phyloP scores from a whole-genome alignment of 768 basidiomycete genomes.

The Trametes sanguinea region DNA sequence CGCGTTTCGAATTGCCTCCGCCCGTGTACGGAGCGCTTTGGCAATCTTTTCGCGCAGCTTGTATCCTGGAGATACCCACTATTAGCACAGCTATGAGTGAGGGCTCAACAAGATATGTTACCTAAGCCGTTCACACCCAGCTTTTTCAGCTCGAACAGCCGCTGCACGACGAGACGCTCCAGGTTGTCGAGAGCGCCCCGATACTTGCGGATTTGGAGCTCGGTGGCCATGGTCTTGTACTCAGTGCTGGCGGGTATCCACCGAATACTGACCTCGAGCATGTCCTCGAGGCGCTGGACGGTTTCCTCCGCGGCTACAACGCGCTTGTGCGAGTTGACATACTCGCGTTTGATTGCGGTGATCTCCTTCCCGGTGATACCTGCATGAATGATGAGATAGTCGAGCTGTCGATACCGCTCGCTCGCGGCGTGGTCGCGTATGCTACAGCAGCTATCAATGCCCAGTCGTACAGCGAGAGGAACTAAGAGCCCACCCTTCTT shows the following conservation, averaged over 20 bases:
- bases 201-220: conserved; percentile 20
- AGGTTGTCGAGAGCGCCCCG: conserved; percentile 31
- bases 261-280: conserved; percentile 15
- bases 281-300: conserved; percentile 15
- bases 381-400: too few species aligned
- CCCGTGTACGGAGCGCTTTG: conserved; percentile 35
- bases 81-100: too few species aligned
- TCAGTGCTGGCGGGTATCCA: conserved; percentile 19
- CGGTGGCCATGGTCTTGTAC: conserved; percentile 15
- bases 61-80: conserved; percentile 32
- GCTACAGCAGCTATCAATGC: too few species aligned
- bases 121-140: conserved; percentile 29
- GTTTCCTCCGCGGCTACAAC: background rate
- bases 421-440: too few species aligned
- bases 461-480: background rate
- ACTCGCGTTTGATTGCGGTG: background rate
- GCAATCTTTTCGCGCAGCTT: conserved; percentile 38
- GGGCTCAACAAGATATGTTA: background rate
- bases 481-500: background rate
- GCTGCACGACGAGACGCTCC: conserved; percentile 34
- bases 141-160: conserved; percentile 36
- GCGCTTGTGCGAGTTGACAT: too few species aligned
- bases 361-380: too few species aligned
- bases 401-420: too few species aligned
- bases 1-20: conserved; percentile 36